phyloP scores from a whole-genome alignment of 2,329 filamentous ascomycete species.

The Neoarthrinium moseri region DNA sequence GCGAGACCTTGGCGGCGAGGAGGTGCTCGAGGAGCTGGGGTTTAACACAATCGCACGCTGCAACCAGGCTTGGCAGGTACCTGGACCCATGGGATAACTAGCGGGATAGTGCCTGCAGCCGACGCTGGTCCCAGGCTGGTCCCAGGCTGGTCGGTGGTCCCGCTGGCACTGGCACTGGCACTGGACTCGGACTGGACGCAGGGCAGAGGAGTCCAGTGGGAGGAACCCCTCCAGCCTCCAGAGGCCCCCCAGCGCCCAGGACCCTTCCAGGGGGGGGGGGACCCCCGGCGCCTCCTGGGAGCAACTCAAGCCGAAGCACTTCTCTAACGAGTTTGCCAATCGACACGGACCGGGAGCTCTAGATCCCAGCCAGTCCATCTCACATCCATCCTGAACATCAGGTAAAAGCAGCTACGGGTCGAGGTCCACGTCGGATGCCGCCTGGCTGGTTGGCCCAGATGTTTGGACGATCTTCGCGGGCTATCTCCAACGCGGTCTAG shows the following conservation, averaged over 20 bases:
- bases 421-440: slow-evolving; percentile 1
- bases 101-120: too few species aligned
- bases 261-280: too few species aligned
- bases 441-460: background rate
- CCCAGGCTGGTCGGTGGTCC: too few species aligned
- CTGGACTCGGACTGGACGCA: too few species aligned
- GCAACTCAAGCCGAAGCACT: slow-evolving; percentile 37
- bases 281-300: slow-evolving; percentile 22
- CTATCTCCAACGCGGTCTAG: background rate
- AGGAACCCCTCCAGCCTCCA: too few species aligned
- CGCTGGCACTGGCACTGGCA: too few species aligned
- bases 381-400: too few species aligned
- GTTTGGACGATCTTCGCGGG: background rate
- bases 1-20: background rate
- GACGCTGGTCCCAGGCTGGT: too few species aligned
- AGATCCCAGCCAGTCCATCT: slow-evolving; percentile 15
- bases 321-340: slow-evolving; percentile 31
- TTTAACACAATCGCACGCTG: background rate
- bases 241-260: too few species aligned
- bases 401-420: slow-evolving; percentile 14
- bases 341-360: slow-evolving; percentile 25
- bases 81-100: too few species aligned
- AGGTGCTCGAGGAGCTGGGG: background rate
- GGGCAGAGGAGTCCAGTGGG: too few species aligned
- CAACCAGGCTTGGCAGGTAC: slow-evolving; percentile 5